Conservation (phyloP, 495 filamentous ascomycete genomes). For the Jackrogersella minutella region DNA sequence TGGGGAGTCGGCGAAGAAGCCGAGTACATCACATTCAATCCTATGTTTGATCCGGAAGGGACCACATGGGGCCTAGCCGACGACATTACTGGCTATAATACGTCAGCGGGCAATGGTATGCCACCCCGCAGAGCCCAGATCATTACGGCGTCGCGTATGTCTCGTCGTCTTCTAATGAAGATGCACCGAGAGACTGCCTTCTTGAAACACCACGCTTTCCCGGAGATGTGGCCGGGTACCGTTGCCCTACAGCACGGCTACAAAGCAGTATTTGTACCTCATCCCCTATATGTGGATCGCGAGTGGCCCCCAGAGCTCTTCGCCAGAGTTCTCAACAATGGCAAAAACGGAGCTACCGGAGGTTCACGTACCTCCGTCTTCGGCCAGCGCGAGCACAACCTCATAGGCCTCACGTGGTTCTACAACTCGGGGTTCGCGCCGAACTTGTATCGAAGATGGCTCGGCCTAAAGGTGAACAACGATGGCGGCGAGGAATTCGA, state of each 20-base stretch:
- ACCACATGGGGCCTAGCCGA: conserved; percentile 88
- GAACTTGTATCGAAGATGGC: conserved; percentile 86
- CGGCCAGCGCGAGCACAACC: conserved; percentile 88
- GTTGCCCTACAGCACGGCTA: conserved; percentile 89
- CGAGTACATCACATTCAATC: conserved; percentile 92
- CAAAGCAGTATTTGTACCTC: conserved; percentile 93
- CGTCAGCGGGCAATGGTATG: conserved; percentile 58
- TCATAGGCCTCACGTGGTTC: conserved; percentile 90
- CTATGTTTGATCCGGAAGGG: conserved; percentile 87
- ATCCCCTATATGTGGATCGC: conserved; percentile 90
- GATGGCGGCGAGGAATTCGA: conserved; percentile 88
- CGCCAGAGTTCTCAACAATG: conserved; percentile 83
- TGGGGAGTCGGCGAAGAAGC: conserved; percentile 96
- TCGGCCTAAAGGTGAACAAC: conserved; percentile 83
- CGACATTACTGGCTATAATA: conserved; percentile 91
- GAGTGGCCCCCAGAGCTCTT: conserved; percentile 84
- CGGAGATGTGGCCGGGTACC: conserved; percentile 94
- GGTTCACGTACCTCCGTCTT: conserved; percentile 79
- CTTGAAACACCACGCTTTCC: conserved; percentile 87
- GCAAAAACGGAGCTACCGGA: conserved; percentile 77
- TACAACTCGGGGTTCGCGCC: conserved; percentile 87
- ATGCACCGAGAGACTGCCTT: conserved; percentile 91
- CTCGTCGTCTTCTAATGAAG: conserved; percentile 76
- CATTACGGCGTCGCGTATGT: conserved; percentile 84
- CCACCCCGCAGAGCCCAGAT: conserved; percentile 88